phyloP scores from a whole-genome alignment of 805 yeast species.

The Clavispora carvajalis region DNA sequence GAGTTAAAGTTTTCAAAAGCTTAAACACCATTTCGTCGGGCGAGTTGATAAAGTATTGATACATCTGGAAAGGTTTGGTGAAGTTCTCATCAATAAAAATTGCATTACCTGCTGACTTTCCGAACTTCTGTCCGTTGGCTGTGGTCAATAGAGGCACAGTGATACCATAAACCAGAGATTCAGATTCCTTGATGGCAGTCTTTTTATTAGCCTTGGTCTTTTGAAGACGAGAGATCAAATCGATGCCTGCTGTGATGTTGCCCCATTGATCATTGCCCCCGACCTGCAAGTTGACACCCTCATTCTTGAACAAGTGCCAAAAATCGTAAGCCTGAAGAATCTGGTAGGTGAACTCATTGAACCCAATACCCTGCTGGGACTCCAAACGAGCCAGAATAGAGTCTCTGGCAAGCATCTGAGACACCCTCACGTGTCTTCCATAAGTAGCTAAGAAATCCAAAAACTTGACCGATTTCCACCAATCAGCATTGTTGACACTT shows the following conservation, averaged over 20 bases:
- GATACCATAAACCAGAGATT: constrained; percentile 52
- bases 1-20: constrained; percentile 71
- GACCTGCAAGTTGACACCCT: constrained; percentile 66
- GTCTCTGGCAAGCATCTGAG: constrained; percentile 85
- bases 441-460: constrained; percentile 70
- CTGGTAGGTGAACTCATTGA: constrained; percentile 92
- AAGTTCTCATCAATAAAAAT: constrained; percentile 72
- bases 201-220: constrained; percentile 6
- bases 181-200: constrained; percentile 1
- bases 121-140: constrained; percentile 87
- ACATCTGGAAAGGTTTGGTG: constrained; percentile 76
- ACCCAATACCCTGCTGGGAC: constrained; percentile 76
- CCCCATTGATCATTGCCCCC: constrained; percentile 99
- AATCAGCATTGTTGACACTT: constrained; percentile 61
- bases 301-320: constrained; percentile 62
- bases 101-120: constrained; percentile 96
- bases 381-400: constrained; percentile 72
- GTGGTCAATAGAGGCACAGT: constrained; percentile 90
- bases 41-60: constrained; percentile 77
- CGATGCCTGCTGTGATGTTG: constrained; percentile 93
- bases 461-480: constrained; percentile 83
- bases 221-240: constrained; percentile 63
- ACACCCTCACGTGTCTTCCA: constrained; percentile 76
- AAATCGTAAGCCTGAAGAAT: constrained; percentile 91
- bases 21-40: constrained; percentile 71